These are phyloP conservation scores for Orbilia quercus DNA, from an alignment of 2,329 filamentous ascomycete species.

Conservation along the genomic window DNA sequence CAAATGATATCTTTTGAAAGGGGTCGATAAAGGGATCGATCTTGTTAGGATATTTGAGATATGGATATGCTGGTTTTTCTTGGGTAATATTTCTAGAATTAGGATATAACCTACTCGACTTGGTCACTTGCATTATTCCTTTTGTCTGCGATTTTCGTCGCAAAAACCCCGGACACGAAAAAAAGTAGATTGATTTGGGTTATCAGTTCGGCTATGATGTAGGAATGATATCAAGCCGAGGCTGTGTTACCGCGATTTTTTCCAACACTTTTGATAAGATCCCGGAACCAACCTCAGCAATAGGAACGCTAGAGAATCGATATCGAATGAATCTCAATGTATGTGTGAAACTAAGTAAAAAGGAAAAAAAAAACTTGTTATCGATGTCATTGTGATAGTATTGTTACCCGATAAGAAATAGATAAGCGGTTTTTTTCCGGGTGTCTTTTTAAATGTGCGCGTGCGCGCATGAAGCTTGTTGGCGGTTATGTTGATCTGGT, in stretches of 20 bases:
- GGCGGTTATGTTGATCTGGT: background rate
- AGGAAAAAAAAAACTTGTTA: background rate
- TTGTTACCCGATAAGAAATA: constrained; percentile 13
- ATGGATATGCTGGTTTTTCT: background rate
- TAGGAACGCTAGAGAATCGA: constrained; percentile 2
- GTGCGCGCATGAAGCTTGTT: too few species aligned
- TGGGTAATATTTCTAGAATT: too few species aligned
- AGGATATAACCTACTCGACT: too few species aligned
- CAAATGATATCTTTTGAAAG: background rate
- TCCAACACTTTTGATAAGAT: too few species aligned
- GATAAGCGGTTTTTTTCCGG: constrained; percentile 4
- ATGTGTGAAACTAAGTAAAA: too few species aligned
- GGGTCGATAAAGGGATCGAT: constrained; percentile 3
- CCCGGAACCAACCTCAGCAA: background rate
- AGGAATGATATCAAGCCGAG: constrained; percentile 17
- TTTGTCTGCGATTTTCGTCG: constrained; percentile 24
- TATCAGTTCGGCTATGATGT: constrained; percentile 11
- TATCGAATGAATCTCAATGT: too few species aligned
- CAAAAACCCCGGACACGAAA: too few species aligned
- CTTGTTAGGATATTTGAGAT: constrained; percentile 1
- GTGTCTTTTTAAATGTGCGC: too few species aligned
- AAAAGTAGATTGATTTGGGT: too few species aligned
- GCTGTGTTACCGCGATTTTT: background rate
- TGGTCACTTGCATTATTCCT: constrained; percentile 11
- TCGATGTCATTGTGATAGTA: background rate